Evolutionary conservation across 306 rosid species (phyloP).

Genomic region (Pachyrhizus erosus): DNA sequence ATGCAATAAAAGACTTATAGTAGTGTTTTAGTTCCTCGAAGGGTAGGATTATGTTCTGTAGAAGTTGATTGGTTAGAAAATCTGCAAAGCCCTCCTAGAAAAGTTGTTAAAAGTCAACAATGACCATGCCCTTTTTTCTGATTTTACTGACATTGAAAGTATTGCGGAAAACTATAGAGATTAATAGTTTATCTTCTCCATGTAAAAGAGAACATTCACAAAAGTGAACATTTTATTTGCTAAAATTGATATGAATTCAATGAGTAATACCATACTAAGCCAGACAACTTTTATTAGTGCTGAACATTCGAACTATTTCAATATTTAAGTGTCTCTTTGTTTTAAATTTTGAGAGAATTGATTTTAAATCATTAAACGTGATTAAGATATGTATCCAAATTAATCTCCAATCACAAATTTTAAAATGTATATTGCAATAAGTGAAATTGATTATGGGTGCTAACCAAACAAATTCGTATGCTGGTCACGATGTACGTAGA

Average conservation of each 20-base stretch:
- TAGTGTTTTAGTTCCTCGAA: not conserved
- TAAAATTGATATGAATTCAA: constrained; percentile 23
- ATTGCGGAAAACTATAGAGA: not conserved
- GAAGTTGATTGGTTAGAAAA: constrained; percentile 20
- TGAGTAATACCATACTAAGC: not conserved
- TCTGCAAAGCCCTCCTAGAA: constrained; percentile 25
- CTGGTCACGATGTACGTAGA: not conserved
- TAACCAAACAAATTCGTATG: not conserved
- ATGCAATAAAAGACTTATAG: constrained; percentile 32
- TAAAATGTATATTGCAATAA: not conserved
- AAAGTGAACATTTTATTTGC: not conserved
- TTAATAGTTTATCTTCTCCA: not conserved
- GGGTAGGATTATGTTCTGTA: constrained; percentile 26
- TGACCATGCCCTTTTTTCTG: not conserved
- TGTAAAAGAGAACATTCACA: not conserved
- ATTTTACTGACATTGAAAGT: not conserved
- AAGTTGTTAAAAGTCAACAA: constrained; percentile 8
- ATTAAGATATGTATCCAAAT: not conserved
- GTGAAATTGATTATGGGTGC: not conserved
- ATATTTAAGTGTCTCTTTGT: not conserved
- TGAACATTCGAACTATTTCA: not conserved
- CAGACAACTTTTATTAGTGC: not conserved
- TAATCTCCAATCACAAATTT: not conserved
- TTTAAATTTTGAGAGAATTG: not conserved
- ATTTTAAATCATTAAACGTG: not conserved